Conservation (phyloP, 1,284 basidiomycete genomes). For the Rhodotorula sp. region DNA sequence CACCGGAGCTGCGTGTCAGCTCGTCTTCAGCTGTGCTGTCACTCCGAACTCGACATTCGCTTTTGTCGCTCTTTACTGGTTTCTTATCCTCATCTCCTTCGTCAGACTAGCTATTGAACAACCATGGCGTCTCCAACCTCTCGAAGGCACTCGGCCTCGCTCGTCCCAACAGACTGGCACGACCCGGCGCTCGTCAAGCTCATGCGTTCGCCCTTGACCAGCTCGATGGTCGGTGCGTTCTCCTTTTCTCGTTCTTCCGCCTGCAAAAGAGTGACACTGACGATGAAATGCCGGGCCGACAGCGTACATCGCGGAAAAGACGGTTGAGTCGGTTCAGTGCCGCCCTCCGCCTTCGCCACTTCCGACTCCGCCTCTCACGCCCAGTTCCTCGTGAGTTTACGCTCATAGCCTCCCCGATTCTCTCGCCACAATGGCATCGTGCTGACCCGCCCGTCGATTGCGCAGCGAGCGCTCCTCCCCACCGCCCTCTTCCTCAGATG, state of each 20-base stretch:
- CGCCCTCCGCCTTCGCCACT: constrained; percentile 5
- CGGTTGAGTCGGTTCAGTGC: constrained; percentile 8
- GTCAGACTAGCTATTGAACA: not conserved
- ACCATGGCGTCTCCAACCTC: not conserved
- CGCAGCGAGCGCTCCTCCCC: no score
- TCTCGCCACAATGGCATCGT: no score
- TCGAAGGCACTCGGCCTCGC: constrained; percentile 20
- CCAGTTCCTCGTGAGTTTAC: constrained; percentile 4
- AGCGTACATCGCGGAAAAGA: constrained; percentile 20
- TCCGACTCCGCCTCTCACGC: constrained; percentile 4
- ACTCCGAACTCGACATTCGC: not conserved
- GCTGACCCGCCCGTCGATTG: no score
- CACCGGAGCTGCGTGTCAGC: not conserved
- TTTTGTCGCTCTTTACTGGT: not conserved
- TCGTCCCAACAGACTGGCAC: constrained; percentile 52
- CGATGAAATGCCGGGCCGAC: not conserved
- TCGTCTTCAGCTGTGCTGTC: not conserved
- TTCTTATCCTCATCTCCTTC: not conserved
- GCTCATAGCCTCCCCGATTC: no score
- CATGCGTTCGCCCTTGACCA: constrained; percentile 68
- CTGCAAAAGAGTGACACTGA: not conserved
- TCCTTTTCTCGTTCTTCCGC: not conserved
- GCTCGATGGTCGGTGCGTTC: constrained; percentile 68
- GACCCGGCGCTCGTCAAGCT: constrained; percentile 72
- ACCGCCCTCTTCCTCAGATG: constrained; percentile 41